These are phyloP conservation scores for Eimeria necatrix DNA, from an alignment of 169 alveolate genomes.

Conservation along the genomic window DNA sequence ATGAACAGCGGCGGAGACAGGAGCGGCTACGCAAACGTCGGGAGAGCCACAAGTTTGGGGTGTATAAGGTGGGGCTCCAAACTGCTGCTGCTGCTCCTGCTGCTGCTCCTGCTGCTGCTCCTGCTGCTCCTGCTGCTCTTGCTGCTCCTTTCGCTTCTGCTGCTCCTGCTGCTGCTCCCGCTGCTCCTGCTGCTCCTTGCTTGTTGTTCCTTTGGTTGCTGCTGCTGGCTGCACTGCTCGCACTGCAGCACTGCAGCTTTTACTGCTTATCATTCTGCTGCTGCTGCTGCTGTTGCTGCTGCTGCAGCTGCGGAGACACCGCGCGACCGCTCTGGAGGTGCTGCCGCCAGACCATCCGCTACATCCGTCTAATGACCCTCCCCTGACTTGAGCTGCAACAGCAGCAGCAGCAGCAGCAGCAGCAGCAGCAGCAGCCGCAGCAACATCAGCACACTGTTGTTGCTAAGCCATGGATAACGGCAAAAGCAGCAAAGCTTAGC, in stretches of 20 bases:
- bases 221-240: not conserved
- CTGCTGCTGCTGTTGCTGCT: constrained; percentile 16
- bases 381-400: constrained; percentile 7
- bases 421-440: not conserved
- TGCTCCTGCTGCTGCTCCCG: not conserved
- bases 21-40: constrained; percentile 84
- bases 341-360: constrained; percentile 41
- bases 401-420: constrained; percentile 4
- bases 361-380: not conserved
- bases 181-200: not conserved
- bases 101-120: constrained; percentile 26
- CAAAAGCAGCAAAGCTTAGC: not conserved
- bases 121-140: not conserved
- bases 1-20: constrained; percentile 85
- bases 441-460: not conserved
- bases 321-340: constrained; percentile 15
- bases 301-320: not conserved
- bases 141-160: not conserved
- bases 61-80: constrained; percentile 80
- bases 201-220: not conserved
- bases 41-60: constrained; percentile 85
- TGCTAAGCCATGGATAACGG: not conserved
- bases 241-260: not conserved
- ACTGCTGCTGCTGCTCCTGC: not conserved
- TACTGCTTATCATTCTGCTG: not conserved